phyloP scores from a whole-genome alignment of 2,329 filamentous ascomycete species.

The Diplodia intermedia region DNA sequence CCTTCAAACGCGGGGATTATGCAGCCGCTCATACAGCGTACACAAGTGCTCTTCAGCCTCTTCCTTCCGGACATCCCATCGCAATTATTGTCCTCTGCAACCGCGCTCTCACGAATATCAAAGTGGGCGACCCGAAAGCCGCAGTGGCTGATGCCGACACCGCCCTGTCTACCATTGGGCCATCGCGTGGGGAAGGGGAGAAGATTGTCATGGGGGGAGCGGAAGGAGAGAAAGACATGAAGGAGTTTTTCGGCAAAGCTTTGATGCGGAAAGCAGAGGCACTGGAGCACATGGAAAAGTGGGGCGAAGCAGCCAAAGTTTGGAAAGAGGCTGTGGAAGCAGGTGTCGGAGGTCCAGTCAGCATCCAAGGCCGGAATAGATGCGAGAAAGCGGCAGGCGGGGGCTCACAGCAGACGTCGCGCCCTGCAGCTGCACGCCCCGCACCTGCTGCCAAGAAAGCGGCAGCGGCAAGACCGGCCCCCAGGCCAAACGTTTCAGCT shows the following conservation, averaged over 20 bases:
- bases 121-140: constrained; percentile 88
- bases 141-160: constrained; percentile 85
- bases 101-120: constrained; percentile 85
- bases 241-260: constrained; percentile 91
- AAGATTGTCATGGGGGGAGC: constrained; percentile 70
- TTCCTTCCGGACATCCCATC: constrained; percentile 82
- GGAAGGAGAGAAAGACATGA: constrained; percentile 78
- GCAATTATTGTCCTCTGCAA: constrained; percentile 91
- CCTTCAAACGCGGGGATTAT: constrained; percentile 95
- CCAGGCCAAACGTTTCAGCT: constrained; percentile 53
- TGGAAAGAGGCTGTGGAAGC: constrained; percentile 86
- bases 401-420: constrained; percentile 58
- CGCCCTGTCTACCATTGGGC: constrained; percentile 80
- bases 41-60: constrained; percentile 72
- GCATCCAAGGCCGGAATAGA: constrained; percentile 82
- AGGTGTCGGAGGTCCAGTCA: constrained; percentile 83
- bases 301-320: constrained; percentile 78
- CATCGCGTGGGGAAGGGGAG: constrained; percentile 79
- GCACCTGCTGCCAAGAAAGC: constrained; percentile 43
- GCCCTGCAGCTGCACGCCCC: constrained; percentile 54
- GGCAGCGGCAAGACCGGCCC: constrained; percentile 43
- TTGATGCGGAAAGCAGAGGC: constrained; percentile 94
- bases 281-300: constrained; percentile 93
- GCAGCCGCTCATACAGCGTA: constrained; percentile 85
- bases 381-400: constrained; percentile 81